These are phyloP conservation scores for Xylaria nigripes DNA, from an alignment of 495 filamentous ascomycete species.

Conservation along the genomic window DNA sequence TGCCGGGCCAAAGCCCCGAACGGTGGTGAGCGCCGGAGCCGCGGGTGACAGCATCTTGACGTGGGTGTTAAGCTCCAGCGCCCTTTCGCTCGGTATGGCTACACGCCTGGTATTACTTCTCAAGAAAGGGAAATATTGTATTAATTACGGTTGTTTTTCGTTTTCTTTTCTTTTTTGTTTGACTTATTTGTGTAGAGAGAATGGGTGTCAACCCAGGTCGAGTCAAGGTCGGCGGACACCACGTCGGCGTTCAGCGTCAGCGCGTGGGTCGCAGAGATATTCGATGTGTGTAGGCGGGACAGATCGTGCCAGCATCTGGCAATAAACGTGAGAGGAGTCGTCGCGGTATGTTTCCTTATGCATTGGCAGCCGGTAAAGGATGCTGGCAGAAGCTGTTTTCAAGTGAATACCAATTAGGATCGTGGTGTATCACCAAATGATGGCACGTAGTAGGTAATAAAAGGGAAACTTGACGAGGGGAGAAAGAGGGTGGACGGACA, in stretches of 20 bases:
- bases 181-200: not conserved
- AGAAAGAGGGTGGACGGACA: not conserved
- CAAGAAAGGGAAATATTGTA: not conserved
- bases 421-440: conserved; percentile 22
- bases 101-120: not conserved
- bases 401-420: conserved; percentile 5
- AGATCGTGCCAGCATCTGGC: conserved; percentile 41
- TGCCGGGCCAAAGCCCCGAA: conserved; percentile 63
- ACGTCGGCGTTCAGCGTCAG: conserved; percentile 44
- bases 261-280: conserved; percentile 33
- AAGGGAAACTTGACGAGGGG: conserved; percentile 11
- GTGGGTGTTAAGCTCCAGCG: not conserved
- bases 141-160: not conserved
- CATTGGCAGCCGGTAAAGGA: conserved; percentile 30
- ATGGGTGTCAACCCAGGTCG: conserved; percentile 19
- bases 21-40: conserved; percentile 59
- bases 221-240: conserved; percentile 37
- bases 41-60: conserved; percentile 35
- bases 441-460: conserved; percentile 21
- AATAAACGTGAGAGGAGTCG: conserved; percentile 36
- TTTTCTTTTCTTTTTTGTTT: too few relatives aligned
- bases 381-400: conserved; percentile 8
- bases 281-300: conserved; percentile 32
- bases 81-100: not conserved
- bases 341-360: conserved; percentile 34